phyloP scores from a whole-genome alignment of 2,329 filamentous ascomycete species.

The Rhynchosporium secalis region DNA sequence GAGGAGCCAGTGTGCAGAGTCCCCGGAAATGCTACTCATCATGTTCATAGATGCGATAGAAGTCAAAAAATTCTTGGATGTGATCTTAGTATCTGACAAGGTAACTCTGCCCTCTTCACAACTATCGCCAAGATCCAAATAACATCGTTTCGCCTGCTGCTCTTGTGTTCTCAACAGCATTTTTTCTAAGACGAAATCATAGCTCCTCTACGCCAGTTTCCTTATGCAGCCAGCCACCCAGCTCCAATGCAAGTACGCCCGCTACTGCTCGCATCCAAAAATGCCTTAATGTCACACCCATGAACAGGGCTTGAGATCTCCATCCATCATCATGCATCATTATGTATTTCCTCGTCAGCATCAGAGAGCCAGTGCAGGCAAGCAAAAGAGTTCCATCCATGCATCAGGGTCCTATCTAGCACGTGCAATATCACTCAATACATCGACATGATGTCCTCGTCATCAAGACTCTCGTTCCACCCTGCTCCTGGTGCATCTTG shows the following conservation, averaged over 20 bases:
- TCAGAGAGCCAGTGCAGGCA: slow-evolving; percentile 2
- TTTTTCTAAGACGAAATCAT: not conserved
- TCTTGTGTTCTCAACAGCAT: not conserved
- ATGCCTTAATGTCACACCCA: not conserved
- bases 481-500: slow-evolving; percentile 25
- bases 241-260: slow-evolving; percentile 10
- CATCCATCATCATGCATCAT: slow-evolving; percentile 19
- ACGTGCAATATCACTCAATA: slow-evolving; percentile 20
- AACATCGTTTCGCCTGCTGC: slow-evolving; percentile 1
- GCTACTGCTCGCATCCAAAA: slow-evolving; percentile 3
- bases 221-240: slow-evolving; percentile 8
- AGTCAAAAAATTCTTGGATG: not conserved
- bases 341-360: slow-evolving; percentile 18
- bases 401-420: slow-evolving; percentile 5
- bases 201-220: slow-evolving; percentile 2
- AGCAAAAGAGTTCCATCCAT: not conserved
- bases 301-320: slow-evolving; percentile 12
- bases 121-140: not conserved
- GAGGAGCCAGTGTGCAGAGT: too few relatives aligned
- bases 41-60: not conserved
- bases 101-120: not conserved
- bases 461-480: slow-evolving; percentile 33
- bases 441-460: slow-evolving; percentile 38
- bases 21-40: not conserved
- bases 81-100: slow-evolving; percentile 5